phyloP scores from a whole-genome alignment of 2,329 filamentous ascomycete genomes.

The Fusarium coicis region DNA sequence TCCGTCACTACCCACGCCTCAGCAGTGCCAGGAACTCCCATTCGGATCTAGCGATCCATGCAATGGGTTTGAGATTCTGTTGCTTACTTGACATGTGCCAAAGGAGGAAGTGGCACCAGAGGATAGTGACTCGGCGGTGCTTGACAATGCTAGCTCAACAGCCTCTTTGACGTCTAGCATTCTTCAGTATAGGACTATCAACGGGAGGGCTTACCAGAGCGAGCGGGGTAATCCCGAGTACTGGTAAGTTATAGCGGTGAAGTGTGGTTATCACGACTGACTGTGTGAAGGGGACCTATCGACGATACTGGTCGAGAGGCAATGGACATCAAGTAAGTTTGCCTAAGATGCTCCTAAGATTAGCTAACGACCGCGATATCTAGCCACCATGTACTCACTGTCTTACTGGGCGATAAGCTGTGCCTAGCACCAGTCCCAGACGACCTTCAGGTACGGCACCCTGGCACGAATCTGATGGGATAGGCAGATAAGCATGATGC shows the following conservation, averaged over 20 bases:
- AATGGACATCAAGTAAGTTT: slow-evolving; percentile 19
- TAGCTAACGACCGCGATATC: too few species aligned
- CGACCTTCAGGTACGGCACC: slow-evolving; percentile 1
- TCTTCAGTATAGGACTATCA: background rate
- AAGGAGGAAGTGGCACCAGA: background rate
- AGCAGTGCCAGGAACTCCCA: too few species aligned
- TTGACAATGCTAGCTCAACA: background rate
- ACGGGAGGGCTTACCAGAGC: background rate
- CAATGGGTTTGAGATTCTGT: fast-evolving
- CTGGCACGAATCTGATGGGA: too few species aligned
- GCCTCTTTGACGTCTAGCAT: background rate
- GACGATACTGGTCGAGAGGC: background rate
- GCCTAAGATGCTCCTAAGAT: too few species aligned
- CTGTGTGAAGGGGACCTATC: background rate
- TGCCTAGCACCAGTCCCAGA: background rate
- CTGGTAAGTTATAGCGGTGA: background rate
- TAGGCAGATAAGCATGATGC: too few species aligned
- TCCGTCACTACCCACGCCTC: too few species aligned
- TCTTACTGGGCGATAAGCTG: background rate
- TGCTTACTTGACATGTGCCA: fast-evolving
- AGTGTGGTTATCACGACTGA: background rate
- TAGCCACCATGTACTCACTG: background rate
- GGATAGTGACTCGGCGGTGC: background rate
- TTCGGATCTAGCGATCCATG: too few species aligned
- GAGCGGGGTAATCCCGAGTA: background rate